phyloP scores from a whole-genome alignment of 257 asterid species.

The Eustoma russellianum region DNA sequence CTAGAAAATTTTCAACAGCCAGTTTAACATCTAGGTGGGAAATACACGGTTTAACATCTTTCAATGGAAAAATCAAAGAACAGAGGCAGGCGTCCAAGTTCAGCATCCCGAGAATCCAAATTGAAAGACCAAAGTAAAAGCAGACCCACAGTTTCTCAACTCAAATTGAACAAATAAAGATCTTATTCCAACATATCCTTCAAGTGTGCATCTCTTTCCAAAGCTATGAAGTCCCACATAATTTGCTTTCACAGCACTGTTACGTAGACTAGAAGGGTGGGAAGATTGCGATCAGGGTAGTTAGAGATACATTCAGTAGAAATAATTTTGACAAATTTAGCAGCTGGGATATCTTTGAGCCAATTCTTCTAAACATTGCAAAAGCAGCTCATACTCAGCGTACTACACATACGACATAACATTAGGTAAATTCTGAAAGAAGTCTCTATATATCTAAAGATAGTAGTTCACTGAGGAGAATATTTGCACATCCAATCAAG shows the following conservation, averaged over 20 bases:
- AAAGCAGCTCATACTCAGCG: slow-evolving; percentile 64
- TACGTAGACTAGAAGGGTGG: slow-evolving; percentile 75
- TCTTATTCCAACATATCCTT: slow-evolving; percentile 37
- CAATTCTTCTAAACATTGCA: slow-evolving; percentile 74
- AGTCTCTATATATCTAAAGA: neutral
- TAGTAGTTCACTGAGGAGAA: neutral
- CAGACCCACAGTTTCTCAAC: neutral
- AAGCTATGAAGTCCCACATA: slow-evolving; percentile 59
- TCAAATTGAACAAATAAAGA: neutral
- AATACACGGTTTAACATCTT: too few species aligned
- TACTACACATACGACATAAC: slow-evolving; percentile 18
- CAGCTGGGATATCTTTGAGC: slow-evolving; percentile 71
- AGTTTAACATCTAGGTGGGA: neutral
- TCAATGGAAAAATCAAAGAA: too few species aligned
- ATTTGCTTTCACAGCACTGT: slow-evolving; percentile 76
- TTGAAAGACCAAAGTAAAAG: neutral
- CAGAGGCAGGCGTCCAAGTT: too few species aligned
- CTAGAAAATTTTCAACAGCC: slow-evolving; percentile 15
- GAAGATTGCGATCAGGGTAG: slow-evolving; percentile 89
- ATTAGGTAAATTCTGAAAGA: neutral
- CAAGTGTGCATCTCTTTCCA: slow-evolving; percentile 93
- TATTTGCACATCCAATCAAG: too few species aligned
- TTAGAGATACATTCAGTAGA: slow-evolving; percentile 94
- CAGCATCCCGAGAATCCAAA: too few species aligned
- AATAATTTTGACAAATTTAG: slow-evolving; percentile 82